phyloP scores from a whole-genome alignment of 2,329 filamentous ascomycete genomes.

The Aureobasidium sp. region DNA sequence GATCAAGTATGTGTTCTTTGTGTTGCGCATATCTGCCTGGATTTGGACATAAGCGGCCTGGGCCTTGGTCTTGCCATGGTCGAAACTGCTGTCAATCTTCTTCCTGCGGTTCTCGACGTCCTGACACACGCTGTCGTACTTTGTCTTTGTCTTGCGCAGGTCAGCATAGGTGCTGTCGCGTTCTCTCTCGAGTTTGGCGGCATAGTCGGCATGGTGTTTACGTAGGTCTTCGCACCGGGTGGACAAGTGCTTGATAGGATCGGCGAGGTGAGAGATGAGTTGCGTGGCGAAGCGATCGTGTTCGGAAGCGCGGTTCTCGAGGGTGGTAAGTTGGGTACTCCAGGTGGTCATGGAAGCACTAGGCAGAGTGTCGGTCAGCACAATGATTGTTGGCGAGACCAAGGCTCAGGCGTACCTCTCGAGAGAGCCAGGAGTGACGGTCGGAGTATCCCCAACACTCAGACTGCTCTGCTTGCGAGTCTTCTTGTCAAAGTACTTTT shows the following conservation, averaged over 20 bases:
- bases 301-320: constrained; percentile 81
- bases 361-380: constrained; percentile 6
- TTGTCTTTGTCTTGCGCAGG: constrained; percentile 81
- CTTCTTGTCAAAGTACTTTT: constrained; percentile 98
- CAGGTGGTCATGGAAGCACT: constrained; percentile 94
- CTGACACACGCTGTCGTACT: constrained; percentile 88
- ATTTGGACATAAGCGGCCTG: constrained; percentile 90
- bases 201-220: constrained; percentile 84
- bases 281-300: constrained; percentile 80
- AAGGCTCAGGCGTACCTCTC: constrained; percentile 56
- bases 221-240: constrained; percentile 81
- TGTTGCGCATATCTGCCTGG: constrained; percentile 89
- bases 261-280: constrained; percentile 72
- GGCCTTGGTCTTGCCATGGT: constrained; percentile 77
- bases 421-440: constrained; percentile 88
- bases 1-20: constrained; percentile 97
- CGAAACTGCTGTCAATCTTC: constrained; percentile 90
- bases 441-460: constrained; percentile 88
- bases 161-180: constrained; percentile 77
- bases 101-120: constrained; percentile 92
- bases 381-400: background rate
- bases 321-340: constrained; percentile 84
- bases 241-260: constrained; percentile 71
- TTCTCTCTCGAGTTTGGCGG: constrained; percentile 81
- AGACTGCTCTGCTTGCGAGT: constrained; percentile 77